Evolutionary conservation across 1,284 basidiomycete species (phyloP).

Genomic region (Boletus sp.): DNA sequence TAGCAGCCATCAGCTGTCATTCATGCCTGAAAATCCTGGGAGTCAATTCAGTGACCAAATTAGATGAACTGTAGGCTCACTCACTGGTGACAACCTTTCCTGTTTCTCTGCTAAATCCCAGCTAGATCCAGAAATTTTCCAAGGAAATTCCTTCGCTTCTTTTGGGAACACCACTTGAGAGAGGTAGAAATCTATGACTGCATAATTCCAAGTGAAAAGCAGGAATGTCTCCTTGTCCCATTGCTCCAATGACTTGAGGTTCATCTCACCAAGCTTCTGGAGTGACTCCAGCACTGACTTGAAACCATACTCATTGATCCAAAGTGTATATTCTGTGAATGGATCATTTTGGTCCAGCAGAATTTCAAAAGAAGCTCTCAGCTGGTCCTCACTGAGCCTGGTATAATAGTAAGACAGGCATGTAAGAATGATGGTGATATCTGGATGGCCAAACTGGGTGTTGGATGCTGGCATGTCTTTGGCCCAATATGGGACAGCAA

Average conservation of each 20-base stretch:
- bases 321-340: slow-evolving; percentile 40
- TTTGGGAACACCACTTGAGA: no score
- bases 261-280: slow-evolving; percentile 37
- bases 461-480: no score
- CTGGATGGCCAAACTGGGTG: slow-evolving; percentile 57
- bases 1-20: slow-evolving; percentile 2
- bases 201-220: slow-evolving; percentile 37
- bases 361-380: slow-evolving; percentile 38
- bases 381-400: slow-evolving; percentile 40
- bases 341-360: slow-evolving; percentile 45
- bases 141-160: no score
- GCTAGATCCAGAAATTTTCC: slow-evolving; percentile 34
- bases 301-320: slow-evolving; percentile 29
- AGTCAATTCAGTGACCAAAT: background rate
- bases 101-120: slow-evolving; percentile 35
- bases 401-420: slow-evolving; percentile 29
- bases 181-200: slow-evolving; percentile 48
- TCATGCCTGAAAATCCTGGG: slow-evolving; percentile 10
- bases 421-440: slow-evolving; percentile 46
- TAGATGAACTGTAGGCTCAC: background rate
- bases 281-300: slow-evolving; percentile 28
- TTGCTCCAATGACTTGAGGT: slow-evolving; percentile 39
- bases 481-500: slow-evolving; percentile 32
- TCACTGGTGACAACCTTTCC: no score
- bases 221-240: slow-evolving; percentile 32